Conservation (phyloP, 352 stramenopile species). For the Blastocystis sp. region DNA sequence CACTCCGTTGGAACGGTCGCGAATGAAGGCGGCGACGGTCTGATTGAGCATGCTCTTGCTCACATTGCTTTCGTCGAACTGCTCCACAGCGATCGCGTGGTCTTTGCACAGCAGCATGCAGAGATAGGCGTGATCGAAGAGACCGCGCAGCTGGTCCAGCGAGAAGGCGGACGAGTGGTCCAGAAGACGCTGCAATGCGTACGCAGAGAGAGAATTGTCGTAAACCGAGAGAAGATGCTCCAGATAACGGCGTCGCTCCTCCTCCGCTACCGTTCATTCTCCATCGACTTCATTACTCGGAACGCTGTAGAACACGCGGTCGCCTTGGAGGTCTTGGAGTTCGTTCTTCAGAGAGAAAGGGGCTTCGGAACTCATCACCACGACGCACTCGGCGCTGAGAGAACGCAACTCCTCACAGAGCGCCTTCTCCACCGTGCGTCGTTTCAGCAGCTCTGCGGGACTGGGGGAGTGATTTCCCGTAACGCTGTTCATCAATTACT, state of each 20-base stretch:
- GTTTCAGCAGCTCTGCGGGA: not conserved
- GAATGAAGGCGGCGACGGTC: not conserved
- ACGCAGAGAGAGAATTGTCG: not conserved
- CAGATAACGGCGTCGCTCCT: not conserved
- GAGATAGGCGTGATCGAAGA: not conserved
- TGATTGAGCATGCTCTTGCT: not conserved
- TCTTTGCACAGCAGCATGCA: slow-evolving; percentile 9
- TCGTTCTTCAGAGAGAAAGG: not conserved
- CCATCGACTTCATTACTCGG: not conserved
- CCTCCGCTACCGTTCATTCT: not conserved
- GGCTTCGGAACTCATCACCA: not conserved
- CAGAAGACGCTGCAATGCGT: not conserved
- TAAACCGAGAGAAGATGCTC: not conserved
- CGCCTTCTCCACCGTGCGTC: not conserved
- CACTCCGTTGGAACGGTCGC: not conserved
- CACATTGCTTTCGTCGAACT: not conserved
- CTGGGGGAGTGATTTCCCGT: not conserved
- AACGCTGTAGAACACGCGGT: not conserved
- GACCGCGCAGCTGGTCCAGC: not conserved
- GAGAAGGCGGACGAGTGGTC: not conserved
- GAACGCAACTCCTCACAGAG: not conserved
- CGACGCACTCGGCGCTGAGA: not conserved
- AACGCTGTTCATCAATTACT: not conserved
- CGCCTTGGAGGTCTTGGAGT: not conserved
- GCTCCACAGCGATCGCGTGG: not conserved